Conservation (phyloP, 352 stramenopile species). For the Pythium rhizo-oryzae region DNA sequence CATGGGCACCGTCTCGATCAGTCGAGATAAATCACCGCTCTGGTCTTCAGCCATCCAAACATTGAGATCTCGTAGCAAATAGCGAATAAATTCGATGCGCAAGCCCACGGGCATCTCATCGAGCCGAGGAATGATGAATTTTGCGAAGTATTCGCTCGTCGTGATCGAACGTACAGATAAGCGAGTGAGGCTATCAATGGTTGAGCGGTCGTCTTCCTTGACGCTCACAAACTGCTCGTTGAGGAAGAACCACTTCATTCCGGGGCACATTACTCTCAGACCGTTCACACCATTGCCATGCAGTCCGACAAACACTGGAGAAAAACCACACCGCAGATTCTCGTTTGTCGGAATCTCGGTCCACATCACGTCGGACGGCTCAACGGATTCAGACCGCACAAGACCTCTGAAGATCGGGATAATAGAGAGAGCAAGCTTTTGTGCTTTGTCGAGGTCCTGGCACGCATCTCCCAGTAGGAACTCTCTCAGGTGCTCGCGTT, state of each 20-base stretch:
- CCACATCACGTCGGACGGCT: conserved; percentile 28
- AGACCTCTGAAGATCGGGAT: conserved; percentile 61
- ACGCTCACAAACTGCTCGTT: conserved; percentile 58
- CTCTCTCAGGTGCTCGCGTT: conserved; percentile 43
- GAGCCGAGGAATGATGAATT: conserved; percentile 50
- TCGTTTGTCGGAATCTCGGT: neutral
- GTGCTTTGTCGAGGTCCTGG: conserved; percentile 38
- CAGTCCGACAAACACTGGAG: conserved; percentile 2
- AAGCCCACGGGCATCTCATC: conserved; percentile 21
- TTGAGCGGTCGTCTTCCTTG: conserved; percentile 39
- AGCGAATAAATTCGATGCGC: conserved; percentile 42
- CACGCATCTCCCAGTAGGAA: conserved; percentile 48
- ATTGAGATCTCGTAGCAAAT: conserved; percentile 48
- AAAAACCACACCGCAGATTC: neutral
- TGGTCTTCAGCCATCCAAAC: conserved; percentile 42
- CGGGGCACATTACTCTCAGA: conserved; percentile 19
- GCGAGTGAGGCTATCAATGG: conserved; percentile 5
- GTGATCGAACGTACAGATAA: conserved; percentile 42
- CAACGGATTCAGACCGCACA: conserved; percentile 4
- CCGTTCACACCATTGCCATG: conserved; percentile 3
- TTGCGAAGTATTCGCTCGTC: conserved; percentile 53
- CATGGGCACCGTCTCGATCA: conserved; percentile 52
- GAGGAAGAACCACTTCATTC: conserved; percentile 45
- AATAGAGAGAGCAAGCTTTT: conserved; percentile 40
- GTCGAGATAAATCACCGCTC: conserved; percentile 41